Base-by-base conservation (phyloP, 177 flowering plant genomes). In the Vitis hybrid region DNA sequence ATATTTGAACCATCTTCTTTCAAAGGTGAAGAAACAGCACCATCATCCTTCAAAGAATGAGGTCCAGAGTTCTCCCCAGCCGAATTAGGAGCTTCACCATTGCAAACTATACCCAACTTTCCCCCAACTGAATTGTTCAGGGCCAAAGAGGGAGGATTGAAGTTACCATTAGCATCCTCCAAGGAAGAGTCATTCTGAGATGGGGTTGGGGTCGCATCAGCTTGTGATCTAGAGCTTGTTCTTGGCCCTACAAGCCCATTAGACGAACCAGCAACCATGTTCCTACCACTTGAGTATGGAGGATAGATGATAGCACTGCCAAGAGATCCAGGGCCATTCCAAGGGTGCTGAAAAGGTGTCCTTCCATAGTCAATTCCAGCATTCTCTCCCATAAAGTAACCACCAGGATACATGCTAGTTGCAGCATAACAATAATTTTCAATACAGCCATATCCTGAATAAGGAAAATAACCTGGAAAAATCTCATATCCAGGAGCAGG, bases 351-450 rank as follows among this genome's bases (percentile, higher is more conserved):
- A 35, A 81, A 8, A 30, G 81, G 76, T 63, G 80, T 11, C 4
- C 61, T n/a, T 8, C 84, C 86, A 81, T 78, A 84, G 71, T 81
- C 78, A 69, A 70, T 35, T 62, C 83, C 83, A 32, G 77, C 78
- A 75, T 76, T 85, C 11, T 71, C 80, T 24, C 84, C 80, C 49
- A 75, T 59, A 7, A 83, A 78, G 49, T 83, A 85, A 10, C 74
- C 81, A 71, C 72, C 65, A 12, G 81, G 82, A 66, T 73, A 82
- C 2, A 59, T 13, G 11, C 68, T 69, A 7, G 70, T 46, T 57
- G 81, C 84, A 76, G 81, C 84, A 76, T 79, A 81, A 48, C 72
- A 70, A 71, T 79, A 82, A 9, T 78, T 74, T 30, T 72, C 79
- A 15, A 70, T 66, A 71, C 72, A 56, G 11, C 72, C 77, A 77